A percentile compares a stretch with the other conserved stretches of the same genome.
These are phyloP conservation scores for Bassia scoparia DNA, from an alignment of 148 eudicot species.

Conservation along the genomic window DNA sequence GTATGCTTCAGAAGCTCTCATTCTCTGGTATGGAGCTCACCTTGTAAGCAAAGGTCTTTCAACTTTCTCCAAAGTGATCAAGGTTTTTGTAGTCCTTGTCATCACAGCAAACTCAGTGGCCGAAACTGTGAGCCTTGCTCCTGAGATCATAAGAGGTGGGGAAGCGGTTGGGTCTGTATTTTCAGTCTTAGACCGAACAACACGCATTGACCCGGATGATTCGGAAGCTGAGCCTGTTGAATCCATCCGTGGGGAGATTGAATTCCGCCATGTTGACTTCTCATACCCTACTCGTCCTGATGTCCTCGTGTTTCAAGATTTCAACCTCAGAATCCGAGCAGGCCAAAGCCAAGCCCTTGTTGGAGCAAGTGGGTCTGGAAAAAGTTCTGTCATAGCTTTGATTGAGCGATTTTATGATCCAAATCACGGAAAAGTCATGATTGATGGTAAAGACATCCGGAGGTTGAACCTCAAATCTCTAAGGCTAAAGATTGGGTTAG, in stretches of 20 bases:
- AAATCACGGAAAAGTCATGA: slow-evolving; percentile 75
- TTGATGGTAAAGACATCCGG: slow-evolving; percentile 85
- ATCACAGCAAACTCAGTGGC: slow-evolving; percentile 98
- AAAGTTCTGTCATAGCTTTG: slow-evolving; percentile 83
- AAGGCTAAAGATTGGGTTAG: slow-evolving; percentile 71
- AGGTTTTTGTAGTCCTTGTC: slow-evolving; percentile 87
- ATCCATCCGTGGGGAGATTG: slow-evolving; percentile 79
- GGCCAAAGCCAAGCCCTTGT: slow-evolving; percentile 98
- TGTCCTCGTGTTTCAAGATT: slow-evolving; percentile 70
- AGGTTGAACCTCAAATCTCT: slow-evolving; percentile 71
- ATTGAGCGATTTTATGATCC: slow-evolving; percentile 95
- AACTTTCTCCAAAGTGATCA: slow-evolving; percentile 90
- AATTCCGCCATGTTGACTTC: slow-evolving; percentile 87
- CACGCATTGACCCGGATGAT: slow-evolving; percentile 84
- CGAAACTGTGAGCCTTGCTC: slow-evolving; percentile 95
- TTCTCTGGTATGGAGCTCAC: slow-evolving; percentile 96
- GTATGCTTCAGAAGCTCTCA: slow-evolving; percentile 83
- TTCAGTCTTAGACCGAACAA: slow-evolving; percentile 69
- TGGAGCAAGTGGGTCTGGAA: slow-evolving; percentile 95
- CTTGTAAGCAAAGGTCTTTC: slow-evolving; percentile 77
- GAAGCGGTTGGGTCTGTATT: slow-evolving; percentile 92
- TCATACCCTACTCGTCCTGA: slow-evolving; percentile 92
- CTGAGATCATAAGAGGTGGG: slow-evolving; percentile 93
- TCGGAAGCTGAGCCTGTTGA: slow-evolving; percentile 76
- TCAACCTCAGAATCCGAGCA: slow-evolving; percentile 82